Evolutionary conservation across 192 early-diverging fungal genomes (phyloP), one percentile per base, ranked within the genome.

Genomic region (Phycomyces nitens): DNA sequence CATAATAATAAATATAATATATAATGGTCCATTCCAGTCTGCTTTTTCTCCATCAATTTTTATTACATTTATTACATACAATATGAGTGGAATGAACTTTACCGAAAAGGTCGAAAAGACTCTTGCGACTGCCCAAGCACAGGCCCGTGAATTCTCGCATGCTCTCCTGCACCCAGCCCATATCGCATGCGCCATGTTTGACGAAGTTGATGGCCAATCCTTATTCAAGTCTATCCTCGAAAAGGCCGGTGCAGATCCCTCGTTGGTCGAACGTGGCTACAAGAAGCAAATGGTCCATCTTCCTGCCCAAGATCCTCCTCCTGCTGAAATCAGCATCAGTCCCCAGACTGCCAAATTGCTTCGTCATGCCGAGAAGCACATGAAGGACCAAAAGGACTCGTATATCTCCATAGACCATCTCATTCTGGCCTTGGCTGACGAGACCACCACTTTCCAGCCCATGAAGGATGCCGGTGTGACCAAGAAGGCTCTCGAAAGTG

Each of bases 361-460:
- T 0, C 69, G 84, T 4, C 76, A 81, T 59, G 93, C 96, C 20
- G 86, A 94, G 66, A 87, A 89, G 47, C 76, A 92, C 50, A 85
- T 89, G 72, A 92, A 94, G 65, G 77, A 80, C 26, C 94, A 95
- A 77, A 92, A 92, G 63, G 96, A 99, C 66, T 85, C 89, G 5
- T 90, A 88, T 68, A 78, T 99, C 42, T 86, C 91, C 6, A 77
- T 97, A 16, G 94, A 98, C 72, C 94, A 96, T 57, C 49, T 99
- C 22, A 83, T 97, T n/a, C 77, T 88, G 3, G 97, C 95, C 0
- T 75, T 95, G 55, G 65, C 82, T 6, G 92, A 94, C 23, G 83
- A 89, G 40, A 66, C 71, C n/a, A 83, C 89, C 0, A 77, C 81
- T 8, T 58, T 77, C 40, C 78, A 85, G 34, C 74, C 81, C 22